Percentiles rank a stretch among this genome's conserved stretches.
These are phyloP conservation scores for Leccinum subtestaceum DNA, from an alignment of 768 basidiomycete species.

Conservation along the genomic window DNA sequence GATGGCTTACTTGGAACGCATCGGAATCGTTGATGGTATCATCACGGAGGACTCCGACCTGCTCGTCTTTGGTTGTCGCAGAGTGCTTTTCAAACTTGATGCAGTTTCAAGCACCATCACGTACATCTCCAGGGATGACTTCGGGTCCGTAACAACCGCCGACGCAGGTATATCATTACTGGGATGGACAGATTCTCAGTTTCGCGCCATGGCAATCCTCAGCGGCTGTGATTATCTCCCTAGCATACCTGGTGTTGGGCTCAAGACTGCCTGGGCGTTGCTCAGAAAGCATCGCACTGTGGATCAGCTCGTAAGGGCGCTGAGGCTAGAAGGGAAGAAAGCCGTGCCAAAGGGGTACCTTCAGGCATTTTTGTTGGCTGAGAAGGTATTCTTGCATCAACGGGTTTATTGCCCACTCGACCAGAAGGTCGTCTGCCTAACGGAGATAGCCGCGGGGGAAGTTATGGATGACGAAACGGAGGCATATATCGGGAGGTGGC, in stretches of 20 bases:
- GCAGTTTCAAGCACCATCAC: slow-evolving; percentile 57
- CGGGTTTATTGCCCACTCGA: slow-evolving; percentile 79
- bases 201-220: slow-evolving; percentile 90
- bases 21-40: slow-evolving; percentile 82
- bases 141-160: slow-evolving; percentile 52
- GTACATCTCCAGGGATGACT: slow-evolving; percentile 64
- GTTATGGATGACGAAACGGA: slow-evolving; percentile 60
- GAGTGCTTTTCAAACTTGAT: slow-evolving; percentile 94
- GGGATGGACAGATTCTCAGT: slow-evolving; percentile 89
- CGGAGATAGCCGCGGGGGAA: slow-evolving; percentile 50
- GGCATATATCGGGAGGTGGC: slow-evolving; percentile 67
- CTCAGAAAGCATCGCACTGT: slow-evolving; percentile 83
- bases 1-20: slow-evolving; percentile 84
- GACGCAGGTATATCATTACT: slow-evolving; percentile 68
- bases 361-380: slow-evolving; percentile 73
- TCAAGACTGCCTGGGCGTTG: slow-evolving; percentile 88
- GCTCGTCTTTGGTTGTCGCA: slow-evolving; percentile 93
- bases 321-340: slow-evolving; percentile 83
- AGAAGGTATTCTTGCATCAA: slow-evolving; percentile 91
- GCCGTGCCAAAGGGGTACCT: slow-evolving; percentile 75
- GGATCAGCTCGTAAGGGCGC: slow-evolving; percentile 73
- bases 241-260: slow-evolving; percentile 85
- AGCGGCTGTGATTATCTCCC: slow-evolving; percentile 92
- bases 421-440: slow-evolving; percentile 68
- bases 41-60: slow-evolving; percentile 98